Evolutionary conservation across 108 stramenopile genomes (phyloP).

Genomic region (Ochromonas danica): DNA sequence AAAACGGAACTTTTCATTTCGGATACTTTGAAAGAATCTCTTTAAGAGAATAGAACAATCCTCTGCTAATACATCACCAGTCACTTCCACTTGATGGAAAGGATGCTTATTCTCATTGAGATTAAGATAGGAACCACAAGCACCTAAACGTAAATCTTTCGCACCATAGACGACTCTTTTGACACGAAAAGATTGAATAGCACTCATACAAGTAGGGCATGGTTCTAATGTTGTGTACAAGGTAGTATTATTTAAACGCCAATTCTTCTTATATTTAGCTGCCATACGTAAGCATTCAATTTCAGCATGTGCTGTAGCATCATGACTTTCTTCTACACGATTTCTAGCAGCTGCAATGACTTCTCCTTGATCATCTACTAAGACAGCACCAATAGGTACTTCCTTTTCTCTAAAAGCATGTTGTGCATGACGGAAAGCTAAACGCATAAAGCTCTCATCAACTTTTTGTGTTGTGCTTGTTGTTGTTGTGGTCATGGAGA

Average conservation of each 20-base stretch:
- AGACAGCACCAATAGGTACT: conserved; percentile 44
- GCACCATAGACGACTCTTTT: conserved; percentile 74
- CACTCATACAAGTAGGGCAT: conserved; percentile 77
- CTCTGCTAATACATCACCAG: conserved; percentile 60
- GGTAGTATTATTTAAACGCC: conserved; percentile 70
- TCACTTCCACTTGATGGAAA: conserved; percentile 64
- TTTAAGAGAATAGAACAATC: conserved; percentile 66
- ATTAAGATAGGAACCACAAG: conserved; percentile 65
- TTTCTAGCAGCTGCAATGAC: conserved; percentile 71
- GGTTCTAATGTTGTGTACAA: conserved; percentile 81
- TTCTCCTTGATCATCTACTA: conserved; percentile 13
- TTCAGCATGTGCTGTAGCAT: conserved; percentile 85
- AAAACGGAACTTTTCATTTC: neutral
- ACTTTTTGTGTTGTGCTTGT: no score
- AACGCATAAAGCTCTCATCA: conserved; percentile 45
- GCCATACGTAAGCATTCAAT: conserved; percentile 66
- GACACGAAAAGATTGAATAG: conserved; percentile 76
- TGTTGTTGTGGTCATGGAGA: no score
- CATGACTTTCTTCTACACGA: conserved; percentile 65
- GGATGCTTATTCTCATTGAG: conserved; percentile 72
- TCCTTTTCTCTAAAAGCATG: conserved; percentile 43
- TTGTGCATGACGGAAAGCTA: conserved; percentile 42
- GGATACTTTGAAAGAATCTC: conserved; percentile 57
- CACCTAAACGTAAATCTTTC: conserved; percentile 70
- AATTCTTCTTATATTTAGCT: conserved; percentile 60